Evolutionary conservation across 2,329 filamentous ascomycete species (phyloP), one percentile per base, ranked within the genome.

Genomic region (Stylonectria norvegica): DNA sequence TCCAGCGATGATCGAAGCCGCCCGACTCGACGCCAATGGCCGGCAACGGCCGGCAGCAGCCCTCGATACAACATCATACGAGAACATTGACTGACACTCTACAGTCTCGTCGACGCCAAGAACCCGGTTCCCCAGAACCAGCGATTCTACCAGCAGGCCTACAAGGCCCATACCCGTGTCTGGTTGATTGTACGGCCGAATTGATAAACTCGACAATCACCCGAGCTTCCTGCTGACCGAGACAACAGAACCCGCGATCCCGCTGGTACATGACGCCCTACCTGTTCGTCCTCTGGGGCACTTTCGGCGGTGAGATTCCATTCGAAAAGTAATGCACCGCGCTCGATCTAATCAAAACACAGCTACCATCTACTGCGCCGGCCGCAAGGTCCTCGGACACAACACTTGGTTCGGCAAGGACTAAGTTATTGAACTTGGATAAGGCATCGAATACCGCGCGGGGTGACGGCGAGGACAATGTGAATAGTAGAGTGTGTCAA

Each of bases 71-170:
- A 46, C 46, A 58, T 55, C 55, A 56, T 57, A 55, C 49, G 49
- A 60, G 50, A 43, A 41, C 45, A 44, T 46, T 48, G 36, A 45
- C 56, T 63, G 49, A 63, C 59, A 23, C 51, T 46, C 47, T 35
- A 42, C 55, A 78, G 77, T 61, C 60, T 83, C 62, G 53, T 89
- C 71, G 73, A 86, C 77, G 81, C 83, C 66, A 76, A 78, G 65
- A 91, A 91, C 79, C 78, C 76, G 60, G 86, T 90, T 59, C 84
- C 85, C 42, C 59, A 85, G 63, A 76, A 85, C 71, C 86, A 91
- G 76, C 75, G 78, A 61, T 69, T 79, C 56, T 89, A 87, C 74
- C 86, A 89, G 72, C 71, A 76, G 52, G 82, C 86, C 56, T 85
- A 85, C 67, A 79, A 78, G 59, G 68, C 72, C 49, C 78, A 83